These are phyloP conservation scores for Ajuga reptans DNA, from an alignment of 305 asterid species.

Conservation along the genomic window DNA sequence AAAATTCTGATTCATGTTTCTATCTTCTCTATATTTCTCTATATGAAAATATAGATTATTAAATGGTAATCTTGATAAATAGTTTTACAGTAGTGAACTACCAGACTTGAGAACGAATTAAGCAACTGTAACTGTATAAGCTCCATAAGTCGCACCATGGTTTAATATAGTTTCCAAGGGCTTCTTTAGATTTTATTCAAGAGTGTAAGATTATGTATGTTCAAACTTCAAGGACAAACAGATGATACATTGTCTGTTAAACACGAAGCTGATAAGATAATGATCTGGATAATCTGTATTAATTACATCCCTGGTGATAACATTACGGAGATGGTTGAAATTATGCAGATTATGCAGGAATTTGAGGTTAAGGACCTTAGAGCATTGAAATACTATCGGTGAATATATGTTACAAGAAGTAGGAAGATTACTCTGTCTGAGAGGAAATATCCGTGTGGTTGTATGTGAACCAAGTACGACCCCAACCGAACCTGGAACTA, in stretches of 20 bases:
- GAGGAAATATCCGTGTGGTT: neutral
- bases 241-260: neutral
- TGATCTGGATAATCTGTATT: neutral
- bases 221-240: neutral
- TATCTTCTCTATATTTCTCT: neutral
- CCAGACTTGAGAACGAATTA: neutral
- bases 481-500: neutral
- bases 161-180: neutral
- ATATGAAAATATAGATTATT: too few relatives aligned
- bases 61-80: neutral
- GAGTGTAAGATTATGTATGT: neutral
- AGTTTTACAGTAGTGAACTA: neutral
- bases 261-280: too few relatives aligned
- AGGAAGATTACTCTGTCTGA: neutral
- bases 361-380: neutral
- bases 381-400: neutral
- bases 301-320: too few relatives aligned
- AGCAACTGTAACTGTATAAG: neutral
- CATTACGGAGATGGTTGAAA: too few relatives aligned
- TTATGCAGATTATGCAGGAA: neutral
- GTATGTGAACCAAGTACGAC: neutral
- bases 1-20: neutral
- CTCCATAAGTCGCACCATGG: neutral
- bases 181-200: neutral
- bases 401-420: neutral